Base-by-base conservation (phyloP, 768 basidiomycete species). In the Naganishia vaughanmartiniae region DNA sequence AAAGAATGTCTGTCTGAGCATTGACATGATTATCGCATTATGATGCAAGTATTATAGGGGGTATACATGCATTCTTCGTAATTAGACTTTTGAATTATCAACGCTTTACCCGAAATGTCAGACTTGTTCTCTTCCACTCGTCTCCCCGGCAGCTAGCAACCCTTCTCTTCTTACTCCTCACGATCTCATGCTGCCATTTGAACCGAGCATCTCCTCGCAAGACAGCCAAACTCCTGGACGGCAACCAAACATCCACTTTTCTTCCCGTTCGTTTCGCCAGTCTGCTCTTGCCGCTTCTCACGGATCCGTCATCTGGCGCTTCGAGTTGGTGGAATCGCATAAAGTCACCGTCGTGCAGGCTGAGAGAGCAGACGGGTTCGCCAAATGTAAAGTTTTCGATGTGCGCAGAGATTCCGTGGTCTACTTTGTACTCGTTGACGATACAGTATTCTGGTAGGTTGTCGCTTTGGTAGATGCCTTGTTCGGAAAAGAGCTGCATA, bases 341-440 rank as follows among this genome's bases (percentile, higher is more conserved):
- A 46, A 63, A 45, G 15, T 63, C 60, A 24, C 60, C 60, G 60
- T 63, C 60, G 28, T 63, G 60, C 21, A 63, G 24, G 9, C 42
- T 45, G 14, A 63, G 30, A 2, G 60, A 63, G 39, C 60, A 63
- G 15, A 63, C 60, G 39, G 60, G 60, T 46, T 63, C 60, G 36
- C 60, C 60, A 28, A 63, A 63, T 12, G 60, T 45, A 63, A 63
- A 63, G 60, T 63, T 63, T 45, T 63, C 60, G 24, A 63, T 42
- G 60, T 63, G 60, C 9, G 60, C 60, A 4, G 60, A 63, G 36
- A 63, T 63, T 1, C 60, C 60, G 17, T 63, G 42, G 24, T n/a
- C 39, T 2, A 42, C 60, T 21, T 45, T 42, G 60, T 63, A 63
- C 24, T 63, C 60, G 30, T 63, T 63, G 60, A 63, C 60, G 42